Evolutionary conservation across 1,139 yeast genomes (phyloP), one percentile per base, ranked within the genome.

Genomic region (Chernovozyma sophiae-reginae): DNA sequence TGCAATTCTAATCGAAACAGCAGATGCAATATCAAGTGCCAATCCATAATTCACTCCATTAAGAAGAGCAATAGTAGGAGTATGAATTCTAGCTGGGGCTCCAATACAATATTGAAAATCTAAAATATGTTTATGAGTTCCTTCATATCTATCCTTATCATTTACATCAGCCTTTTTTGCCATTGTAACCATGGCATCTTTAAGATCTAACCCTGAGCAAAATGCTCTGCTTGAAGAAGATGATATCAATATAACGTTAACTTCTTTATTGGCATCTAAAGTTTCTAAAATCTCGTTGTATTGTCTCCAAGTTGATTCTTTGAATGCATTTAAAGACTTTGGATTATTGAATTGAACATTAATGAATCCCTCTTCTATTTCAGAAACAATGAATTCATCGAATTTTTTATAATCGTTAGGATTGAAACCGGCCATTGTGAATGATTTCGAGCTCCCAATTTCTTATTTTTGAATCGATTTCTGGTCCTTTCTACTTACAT

Each of bases 301-400:
- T 42, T 79, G 79, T 31, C 62, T 56, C 82, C 86, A 83, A 30
- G 60, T 63, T 39, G 57, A 58, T 39, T 69, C 72, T 38, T 72
- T 63, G 51, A 78, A 78, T 0, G 90, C 81, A 52, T 85, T 85
- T 44, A 78, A 64, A 3, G 66, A 60, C 47, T 70, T 63, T 7
- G 89, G 85, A 39, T 86, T 77, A 60, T 83, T 79, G 55, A 81
- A 64, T 52, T 78, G 74, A 25, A 85, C 72, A 41, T 79, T 83
- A 25, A 72, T 65, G 20, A 83, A 73, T 2, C 77, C 79, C 5
- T 66, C 63, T 29, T 64, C 68, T 23, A 69, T 55, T 35, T 65
- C 62, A n/a, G 60, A 48, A 10, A 74, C 74, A 15, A 56, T 49
- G 52, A 58, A 74, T 33, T 63, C 61, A n/a, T 56, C 54, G 54